phyloP scores from a whole-genome alignment of 1,284 basidiomycete species.

The Malassezia sympodialis region DNA sequence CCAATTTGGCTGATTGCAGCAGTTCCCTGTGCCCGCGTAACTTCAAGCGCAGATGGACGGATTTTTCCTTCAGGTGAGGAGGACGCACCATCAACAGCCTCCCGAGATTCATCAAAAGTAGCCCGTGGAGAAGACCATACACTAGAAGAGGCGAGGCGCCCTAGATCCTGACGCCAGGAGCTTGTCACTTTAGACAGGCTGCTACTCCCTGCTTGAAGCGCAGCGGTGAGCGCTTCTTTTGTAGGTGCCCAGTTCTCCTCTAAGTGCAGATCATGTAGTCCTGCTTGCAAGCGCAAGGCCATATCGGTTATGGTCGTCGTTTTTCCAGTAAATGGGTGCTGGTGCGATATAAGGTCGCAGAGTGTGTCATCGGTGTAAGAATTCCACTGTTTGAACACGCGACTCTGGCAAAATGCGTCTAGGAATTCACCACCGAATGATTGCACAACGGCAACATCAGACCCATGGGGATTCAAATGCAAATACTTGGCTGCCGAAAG shows the following conservation, averaged over 20 bases:
- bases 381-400: conserved; percentile 34
- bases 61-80: not conserved
- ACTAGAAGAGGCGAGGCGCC: conserved; percentile 14
- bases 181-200: conserved; percentile 34
- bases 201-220: conserved; percentile 32
- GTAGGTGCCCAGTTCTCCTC: conserved; percentile 44
- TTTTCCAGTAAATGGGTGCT: conserved; percentile 44
- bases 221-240: conserved; percentile 37
- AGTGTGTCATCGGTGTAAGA: conserved; percentile 37
- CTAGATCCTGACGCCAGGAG: conserved; percentile 35
- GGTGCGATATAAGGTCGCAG: conserved; percentile 39
- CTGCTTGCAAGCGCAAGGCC: conserved; percentile 35
- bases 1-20: conserved; percentile 40
- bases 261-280: conserved; percentile 38
- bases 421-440: conserved; percentile 41
- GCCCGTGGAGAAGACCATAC: conserved; percentile 14
- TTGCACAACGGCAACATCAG: conserved; percentile 2
- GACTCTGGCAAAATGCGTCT: conserved; percentile 26
- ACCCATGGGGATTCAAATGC: conserved; percentile 18
- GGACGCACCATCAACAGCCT: not conserved
- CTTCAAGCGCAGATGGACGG: not conserved
- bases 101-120: not conserved
- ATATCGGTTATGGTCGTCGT: conserved; percentile 42
- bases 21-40: conserved; percentile 34
- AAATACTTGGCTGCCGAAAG: conserved; percentile 36